Evolutionary conservation across 306 rosid genomes (phyloP).

Genomic region (Sphenostylis stenocarpa): DNA sequence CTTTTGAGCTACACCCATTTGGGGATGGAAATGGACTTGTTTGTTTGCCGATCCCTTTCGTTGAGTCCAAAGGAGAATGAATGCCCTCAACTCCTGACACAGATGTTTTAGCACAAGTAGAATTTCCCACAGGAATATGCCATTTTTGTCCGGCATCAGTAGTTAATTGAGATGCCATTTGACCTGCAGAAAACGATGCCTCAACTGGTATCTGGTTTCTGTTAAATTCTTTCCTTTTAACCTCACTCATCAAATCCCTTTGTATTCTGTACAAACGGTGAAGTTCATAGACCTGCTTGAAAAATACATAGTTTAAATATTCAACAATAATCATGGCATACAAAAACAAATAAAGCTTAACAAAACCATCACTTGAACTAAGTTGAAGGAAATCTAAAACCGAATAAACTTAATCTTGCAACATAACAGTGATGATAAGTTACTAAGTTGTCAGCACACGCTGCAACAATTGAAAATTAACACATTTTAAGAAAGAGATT

Average conservation of each 20-base stretch:
- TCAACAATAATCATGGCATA: slow-evolving; percentile 31
- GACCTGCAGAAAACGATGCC: slow-evolving; percentile 61
- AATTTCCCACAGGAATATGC: slow-evolving; percentile 57
- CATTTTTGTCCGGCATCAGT: slow-evolving; percentile 60
- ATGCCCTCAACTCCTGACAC: slow-evolving; percentile 63
- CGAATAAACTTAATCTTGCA: slow-evolving; percentile 1
- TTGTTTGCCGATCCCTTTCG: slow-evolving; percentile 53
- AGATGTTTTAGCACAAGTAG: slow-evolving; percentile 50
- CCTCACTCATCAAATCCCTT: slow-evolving; percentile 84
- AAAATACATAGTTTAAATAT: slow-evolving; percentile 26
- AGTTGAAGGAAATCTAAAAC: slow-evolving; percentile 19
- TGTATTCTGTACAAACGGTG: slow-evolving; percentile 89
- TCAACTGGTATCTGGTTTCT: slow-evolving; percentile 56
- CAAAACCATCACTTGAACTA: slow-evolving; percentile 19
- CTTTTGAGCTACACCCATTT: slow-evolving; percentile 61
- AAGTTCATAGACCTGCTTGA: slow-evolving; percentile 77
- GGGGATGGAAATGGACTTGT: slow-evolving; percentile 55
- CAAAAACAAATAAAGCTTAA: slow-evolving; percentile 12
- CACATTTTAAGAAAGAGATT: slow-evolving; percentile 8
- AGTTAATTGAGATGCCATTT: slow-evolving; percentile 66
- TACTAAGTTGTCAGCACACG: background rate
- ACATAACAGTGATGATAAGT: slow-evolving; percentile 24
- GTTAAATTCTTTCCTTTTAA: slow-evolving; percentile 59
- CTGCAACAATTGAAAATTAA: slow-evolving; percentile 6
- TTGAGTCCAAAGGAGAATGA: slow-evolving; percentile 61